Evolutionary conservation across 108 stramenopile genomes (phyloP).

Genomic region (Cyclotella sp.): DNA sequence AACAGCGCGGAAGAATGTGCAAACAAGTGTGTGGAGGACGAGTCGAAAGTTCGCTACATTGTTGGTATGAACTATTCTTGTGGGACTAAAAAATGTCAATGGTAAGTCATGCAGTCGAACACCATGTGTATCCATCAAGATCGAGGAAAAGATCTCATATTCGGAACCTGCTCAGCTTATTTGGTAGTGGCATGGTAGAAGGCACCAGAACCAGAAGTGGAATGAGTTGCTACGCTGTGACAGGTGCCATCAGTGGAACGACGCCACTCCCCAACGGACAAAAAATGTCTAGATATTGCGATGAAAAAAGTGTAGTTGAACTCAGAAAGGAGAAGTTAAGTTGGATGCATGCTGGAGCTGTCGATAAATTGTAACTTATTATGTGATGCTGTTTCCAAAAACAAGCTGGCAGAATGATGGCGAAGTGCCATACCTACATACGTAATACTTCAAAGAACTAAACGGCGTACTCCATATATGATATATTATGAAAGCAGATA

Average conservation of each 20-base stretch:
- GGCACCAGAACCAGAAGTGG: neutral
- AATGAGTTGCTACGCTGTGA: constrained; percentile 12
- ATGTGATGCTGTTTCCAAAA: too few relatives aligned
- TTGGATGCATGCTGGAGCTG: too few relatives aligned
- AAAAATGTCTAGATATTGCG: constrained; percentile 14
- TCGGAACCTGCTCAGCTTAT: neutral
- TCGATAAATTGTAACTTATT: too few relatives aligned
- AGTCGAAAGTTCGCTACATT: constrained; percentile 3
- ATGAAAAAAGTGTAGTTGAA: neutral
- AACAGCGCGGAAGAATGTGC: constrained; percentile 9
- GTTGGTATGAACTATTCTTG: constrained; percentile 11
- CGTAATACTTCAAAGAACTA: too few relatives aligned
- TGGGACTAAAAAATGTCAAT: neutral
- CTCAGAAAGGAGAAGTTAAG: neutral
- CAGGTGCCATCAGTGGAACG: constrained; percentile 4
- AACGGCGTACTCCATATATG: too few relatives aligned
- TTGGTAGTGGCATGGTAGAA: neutral
- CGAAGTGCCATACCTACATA: too few relatives aligned
- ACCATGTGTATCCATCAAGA: too few relatives aligned
- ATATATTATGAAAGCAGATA: too few relatives aligned
- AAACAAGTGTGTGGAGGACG: constrained; percentile 16
- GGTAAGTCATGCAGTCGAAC: neutral
- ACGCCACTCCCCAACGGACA: neutral
- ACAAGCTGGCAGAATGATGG: too few relatives aligned
- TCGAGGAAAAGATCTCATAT: too few relatives aligned